Base-by-base conservation (phyloP, 139 green algal genomes). In the Chlorella sorokiniana region DNA sequence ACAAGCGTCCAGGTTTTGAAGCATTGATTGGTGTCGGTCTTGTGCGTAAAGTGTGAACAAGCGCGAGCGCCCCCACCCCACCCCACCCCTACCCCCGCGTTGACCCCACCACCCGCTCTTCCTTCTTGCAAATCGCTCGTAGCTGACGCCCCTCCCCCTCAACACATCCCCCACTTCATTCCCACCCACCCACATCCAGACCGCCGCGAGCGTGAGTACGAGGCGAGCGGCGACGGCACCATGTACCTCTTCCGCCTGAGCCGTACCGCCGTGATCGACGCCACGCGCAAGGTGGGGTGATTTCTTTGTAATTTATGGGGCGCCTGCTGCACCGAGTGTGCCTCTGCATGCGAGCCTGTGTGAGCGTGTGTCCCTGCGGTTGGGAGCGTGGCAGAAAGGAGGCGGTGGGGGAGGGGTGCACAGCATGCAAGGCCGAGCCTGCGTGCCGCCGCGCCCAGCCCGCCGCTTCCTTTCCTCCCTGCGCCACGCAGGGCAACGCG, bases 191-290 rank as follows among this genome's bases (percentile, higher is more conserved):
- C n/a, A n/a, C 3, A 76, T 42, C 68, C 86, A 65, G 86, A 93
- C 37, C n/a, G 81, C 48, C 69, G 94, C 0, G 92, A 97, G 87
- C 81, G 65, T 29, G 45, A 70, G 70, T 97, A 97, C 87, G 89
- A 95, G 87, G 73, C 44, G 8, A 42, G 54, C 4, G 89, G 92
- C 25, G 48, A 82, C 9, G 85, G 78, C 29, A 89, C 77, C 56
- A 91, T 77, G 73, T 96, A 95, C 81, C 86, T 95, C 52, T 96
- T 95, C 83, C 77, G 89, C 2, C 61, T 96, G 38, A 90, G 93
- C 67, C 10, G 44, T 35, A 70, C 85, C 20, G 82, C 63, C 56
- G 86, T 91, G 35, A 85, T 95, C 25, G 93, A 97, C 68, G 93
- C 93, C 37, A 97, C 93, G 0, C 56, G 78, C 25, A 86, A 87